Evolutionary conservation across 164 flowering plant species (phyloP), one percentile per base, ranked within the genome.

Genomic region (Protea cynaroides): DNA sequence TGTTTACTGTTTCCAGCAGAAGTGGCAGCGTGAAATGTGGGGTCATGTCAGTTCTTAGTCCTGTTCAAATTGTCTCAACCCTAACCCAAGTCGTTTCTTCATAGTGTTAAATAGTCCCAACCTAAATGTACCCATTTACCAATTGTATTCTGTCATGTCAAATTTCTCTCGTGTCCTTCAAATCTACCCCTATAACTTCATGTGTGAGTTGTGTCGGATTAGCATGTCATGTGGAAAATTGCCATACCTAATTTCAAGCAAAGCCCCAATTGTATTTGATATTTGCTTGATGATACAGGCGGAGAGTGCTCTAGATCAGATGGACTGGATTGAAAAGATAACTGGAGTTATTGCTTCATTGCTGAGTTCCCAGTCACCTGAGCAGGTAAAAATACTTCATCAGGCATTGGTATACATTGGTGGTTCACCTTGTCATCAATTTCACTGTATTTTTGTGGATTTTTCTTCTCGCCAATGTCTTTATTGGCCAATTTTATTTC

Each of bases 271-370:
- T 36, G 61, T 60, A 24, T 51, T 65, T 58, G n/a, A 55, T 64
- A 24, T 62, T 23, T 73, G 50, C 44, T 67, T 71, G 72, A 72
- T 61, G 65, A 65, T 77, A 76, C 89, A 95, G 99, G 99, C 99
- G 71, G 99, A 95, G 73, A 95, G 96, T 80, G 92, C 97, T 56
- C 72, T 84, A 63, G 99, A 95, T 77, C 99, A 95, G 74, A 95
- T 90, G 96, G 99, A 95, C 78, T 95, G 99, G 99, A 86, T 95
- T 74, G 99, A 95, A 75, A 95, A 95, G 83, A 95, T 95, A 73
- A 95, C 97, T 15, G 99, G 99, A 58, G 99, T 95, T 38, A 95
- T 92, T 78, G 99, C 99, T 58, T 95, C 99, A 49, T 75, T 94
- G 52, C 81, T 94, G 66, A 91, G 93, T 79, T 88, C 95, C 44